phyloP scores from a whole-genome alignment of 2,329 filamentous ascomycete genomes.

The Ophiostoma sp. region DNA sequence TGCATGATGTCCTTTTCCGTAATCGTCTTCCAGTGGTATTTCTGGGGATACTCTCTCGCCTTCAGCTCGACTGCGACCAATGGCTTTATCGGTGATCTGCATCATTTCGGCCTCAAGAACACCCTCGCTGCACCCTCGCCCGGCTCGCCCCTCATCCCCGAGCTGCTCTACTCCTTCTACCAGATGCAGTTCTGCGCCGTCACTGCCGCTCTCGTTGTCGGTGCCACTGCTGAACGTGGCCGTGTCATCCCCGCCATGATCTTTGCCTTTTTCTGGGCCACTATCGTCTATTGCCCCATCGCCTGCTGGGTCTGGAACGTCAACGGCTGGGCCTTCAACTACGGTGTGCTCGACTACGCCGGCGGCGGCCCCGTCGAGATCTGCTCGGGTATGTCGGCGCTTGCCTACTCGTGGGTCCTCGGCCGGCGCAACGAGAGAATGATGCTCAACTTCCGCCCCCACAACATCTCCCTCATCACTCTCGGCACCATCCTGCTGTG shows the following conservation, averaged over 20 bases:
- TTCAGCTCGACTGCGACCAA: conserved; percentile 78
- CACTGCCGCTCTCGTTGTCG: conserved; percentile 85
- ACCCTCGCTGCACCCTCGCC: conserved; percentile 79
- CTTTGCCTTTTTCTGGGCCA: conserved; percentile 94
- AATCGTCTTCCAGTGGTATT: conserved; percentile 97
- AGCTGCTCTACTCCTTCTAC: conserved; percentile 90
- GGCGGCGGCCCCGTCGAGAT: conserved; percentile 98
- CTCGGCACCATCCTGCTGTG: conserved; percentile 92
- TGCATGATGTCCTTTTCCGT: conserved; percentile 91
- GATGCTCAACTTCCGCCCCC: conserved; percentile 99
- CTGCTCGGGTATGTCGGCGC: conserved; percentile 81
- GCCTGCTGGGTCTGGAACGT: conserved; percentile 96
- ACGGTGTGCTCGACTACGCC: conserved; percentile 92
- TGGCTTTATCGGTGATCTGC: conserved; percentile 85
- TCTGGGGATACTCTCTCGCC: conserved; percentile 96
- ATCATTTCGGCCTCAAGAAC: conserved; percentile 82
- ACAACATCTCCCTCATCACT: conserved; percentile 96
- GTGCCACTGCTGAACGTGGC: conserved; percentile 88
- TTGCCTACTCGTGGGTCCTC: conserved; percentile 93
- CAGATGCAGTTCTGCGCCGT: conserved; percentile 98
- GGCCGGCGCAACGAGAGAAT: conserved; percentile 96
- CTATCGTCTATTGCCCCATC: conserved; percentile 92
- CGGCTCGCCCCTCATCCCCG: conserved; percentile 81
- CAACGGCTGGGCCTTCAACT: conserved; percentile 87
- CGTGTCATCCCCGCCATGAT: conserved; percentile 90